Conservation (phyloP, 345 rosid species). For the Syzygium jambos region DNA sequence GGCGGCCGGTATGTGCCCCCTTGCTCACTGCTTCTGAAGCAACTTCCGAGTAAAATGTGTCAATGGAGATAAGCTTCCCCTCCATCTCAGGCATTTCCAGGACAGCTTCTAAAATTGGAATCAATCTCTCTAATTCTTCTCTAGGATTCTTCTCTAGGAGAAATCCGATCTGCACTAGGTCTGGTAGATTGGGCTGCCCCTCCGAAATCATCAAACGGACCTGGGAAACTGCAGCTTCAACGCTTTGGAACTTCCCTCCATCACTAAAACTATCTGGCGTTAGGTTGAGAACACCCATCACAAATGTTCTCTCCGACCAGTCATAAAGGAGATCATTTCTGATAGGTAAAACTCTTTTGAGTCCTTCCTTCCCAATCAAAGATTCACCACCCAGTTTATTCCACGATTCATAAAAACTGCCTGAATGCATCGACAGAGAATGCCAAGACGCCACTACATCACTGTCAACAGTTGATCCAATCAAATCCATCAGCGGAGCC, state of each 20-base stretch:
- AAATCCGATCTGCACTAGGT: slow-evolving; percentile 66
- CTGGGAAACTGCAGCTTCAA: slow-evolving; percentile 65
- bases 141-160: no score
- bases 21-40: slow-evolving; percentile 67
- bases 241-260: slow-evolving; percentile 63
- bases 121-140: slow-evolving; percentile 67
- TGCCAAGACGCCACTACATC: slow-evolving; percentile 81
- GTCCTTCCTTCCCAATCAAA: slow-evolving; percentile 60
- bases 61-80: slow-evolving; percentile 67
- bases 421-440: slow-evolving; percentile 41
- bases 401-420: slow-evolving; percentile 61
- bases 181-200: slow-evolving; percentile 88
- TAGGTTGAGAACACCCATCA: slow-evolving; percentile 88
- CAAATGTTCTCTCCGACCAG: slow-evolving; percentile 54
- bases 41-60: slow-evolving; percentile 81
- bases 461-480: slow-evolving; percentile 54
- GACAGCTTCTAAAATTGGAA: slow-evolving; percentile 67
- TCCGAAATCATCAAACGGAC: slow-evolving; percentile 58
- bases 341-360: slow-evolving; percentile 71
- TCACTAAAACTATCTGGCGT: slow-evolving; percentile 97
- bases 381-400: slow-evolving; percentile 74
- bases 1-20: slow-evolving; percentile 81
- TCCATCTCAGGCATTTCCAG: slow-evolving; percentile 78
- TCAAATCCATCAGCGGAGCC: slow-evolving; percentile 83
- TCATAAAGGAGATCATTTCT: slow-evolving; percentile 69